These are phyloP conservation scores for Boletus sp. DNA, from an alignment of 1,284 basidiomycete genomes.

Conservation along the genomic window DNA sequence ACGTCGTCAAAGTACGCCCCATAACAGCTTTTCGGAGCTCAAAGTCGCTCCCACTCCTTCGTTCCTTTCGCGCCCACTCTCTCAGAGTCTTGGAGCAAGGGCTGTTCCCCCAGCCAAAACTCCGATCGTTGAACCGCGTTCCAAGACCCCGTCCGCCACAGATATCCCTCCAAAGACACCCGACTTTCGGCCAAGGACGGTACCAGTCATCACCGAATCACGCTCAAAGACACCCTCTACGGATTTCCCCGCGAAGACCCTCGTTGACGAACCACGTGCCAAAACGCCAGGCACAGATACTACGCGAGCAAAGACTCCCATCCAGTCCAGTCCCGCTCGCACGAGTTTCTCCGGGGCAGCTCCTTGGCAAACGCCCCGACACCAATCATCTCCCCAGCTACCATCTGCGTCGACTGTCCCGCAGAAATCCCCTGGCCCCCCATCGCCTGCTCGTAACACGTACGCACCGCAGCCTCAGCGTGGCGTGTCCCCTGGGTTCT, in stretches of 20 bases:
- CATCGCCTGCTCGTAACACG: constrained; percentile 49
- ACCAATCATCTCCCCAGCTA: constrained; percentile 24
- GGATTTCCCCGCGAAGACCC: constrained; percentile 16
- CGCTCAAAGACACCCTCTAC: constrained; percentile 25
- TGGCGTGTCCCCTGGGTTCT: constrained; percentile 56
- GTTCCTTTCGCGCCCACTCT: constrained; percentile 28
- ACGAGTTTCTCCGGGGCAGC: constrained; percentile 14
- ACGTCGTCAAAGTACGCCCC: constrained; percentile 37
- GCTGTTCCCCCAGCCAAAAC: constrained; percentile 13
- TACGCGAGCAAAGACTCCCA: constrained; percentile 17
- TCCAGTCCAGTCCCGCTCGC: constrained; percentile 17
- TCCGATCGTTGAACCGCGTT: constrained; percentile 15
- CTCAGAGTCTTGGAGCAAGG: constrained; percentile 19
- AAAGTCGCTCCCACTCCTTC: constrained; percentile 38
- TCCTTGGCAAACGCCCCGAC: constrained; percentile 29
- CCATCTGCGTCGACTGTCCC: constrained; percentile 20
- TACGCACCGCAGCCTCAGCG: constrained; percentile 45
- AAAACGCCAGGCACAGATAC: constrained; percentile 21
- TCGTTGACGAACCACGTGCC: constrained; percentile 20
- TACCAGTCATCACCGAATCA: constrained; percentile 12
- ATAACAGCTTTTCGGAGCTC: constrained; percentile 28
- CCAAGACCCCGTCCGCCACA: constrained; percentile 16
- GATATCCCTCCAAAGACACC: constrained; percentile 19
- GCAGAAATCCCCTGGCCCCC: constrained; percentile 33
- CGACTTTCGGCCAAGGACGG: constrained; percentile 16